phyloP scores from a whole-genome alignment of 305 asterid species.

The Solanum aculeatissimum region DNA sequence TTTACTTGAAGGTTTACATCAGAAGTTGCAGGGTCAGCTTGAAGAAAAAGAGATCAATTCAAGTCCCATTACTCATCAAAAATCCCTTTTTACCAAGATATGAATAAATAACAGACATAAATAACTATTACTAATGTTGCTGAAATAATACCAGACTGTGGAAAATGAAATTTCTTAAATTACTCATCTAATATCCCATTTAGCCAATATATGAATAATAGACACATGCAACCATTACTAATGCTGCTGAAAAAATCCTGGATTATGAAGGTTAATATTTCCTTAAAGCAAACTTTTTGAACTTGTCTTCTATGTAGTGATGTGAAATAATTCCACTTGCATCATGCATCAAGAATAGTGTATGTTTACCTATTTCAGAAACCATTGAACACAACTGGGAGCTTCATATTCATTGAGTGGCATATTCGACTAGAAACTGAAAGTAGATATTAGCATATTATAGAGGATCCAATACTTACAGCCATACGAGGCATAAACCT shows the following conservation, averaged over 20 bases:
- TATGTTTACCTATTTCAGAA: not conserved
- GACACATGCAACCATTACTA: not conserved
- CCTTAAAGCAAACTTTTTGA: not conserved
- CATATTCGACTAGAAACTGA: not conserved
- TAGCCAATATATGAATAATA: not conserved
- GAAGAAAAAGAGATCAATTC: not conserved
- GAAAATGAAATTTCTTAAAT: not conserved
- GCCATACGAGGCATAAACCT: slow-evolving; percentile 94
- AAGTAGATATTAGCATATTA: not conserved
- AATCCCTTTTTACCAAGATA: not conserved
- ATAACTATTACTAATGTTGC: not conserved
- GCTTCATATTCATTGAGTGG: slow-evolving; percentile 1
- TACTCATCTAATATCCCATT: not conserved
- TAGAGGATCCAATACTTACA: slow-evolving; percentile 41
- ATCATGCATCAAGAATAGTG: not conserved
- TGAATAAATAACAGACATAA: not conserved
- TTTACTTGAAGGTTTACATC: not conserved
- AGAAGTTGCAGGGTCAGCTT: not conserved
- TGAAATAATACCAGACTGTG: not conserved
- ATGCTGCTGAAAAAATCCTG: not conserved
- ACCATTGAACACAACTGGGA: not conserved
- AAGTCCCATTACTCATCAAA: not conserved
- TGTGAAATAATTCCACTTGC: not conserved
- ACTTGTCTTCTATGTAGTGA: not conserved
- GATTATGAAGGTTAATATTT: not conserved